A percentile compares a stretch with the other conserved stretches of the same genome.
Conservation (phyloP, 2,329 filamentous ascomycete species). For the Didymella pomorum region DNA sequence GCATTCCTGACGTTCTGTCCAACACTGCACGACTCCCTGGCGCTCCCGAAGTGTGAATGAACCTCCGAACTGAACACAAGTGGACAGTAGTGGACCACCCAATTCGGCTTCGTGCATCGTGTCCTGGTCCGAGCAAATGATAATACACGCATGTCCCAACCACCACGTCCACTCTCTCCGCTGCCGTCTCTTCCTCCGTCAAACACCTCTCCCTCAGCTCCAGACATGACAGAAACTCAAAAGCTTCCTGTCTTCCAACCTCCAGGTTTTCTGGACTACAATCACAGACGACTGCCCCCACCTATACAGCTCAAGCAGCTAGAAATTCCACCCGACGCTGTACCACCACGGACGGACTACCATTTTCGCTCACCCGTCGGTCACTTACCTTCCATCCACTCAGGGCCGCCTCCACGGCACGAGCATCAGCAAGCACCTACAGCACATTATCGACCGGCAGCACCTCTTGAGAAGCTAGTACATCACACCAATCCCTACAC, state of each 20-base stretch:
- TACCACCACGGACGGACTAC: conserved; percentile 50
- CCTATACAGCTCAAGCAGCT: conserved; percentile 52
- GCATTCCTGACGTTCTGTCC: conserved; percentile 52
- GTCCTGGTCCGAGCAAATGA: conserved; percentile 52
- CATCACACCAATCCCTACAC: conserved; percentile 49
- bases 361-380: conserved; percentile 51
- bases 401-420: conserved; percentile 42
- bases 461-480: conserved; percentile 49
- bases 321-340: conserved; percentile 50
- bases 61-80: conserved; percentile 47
- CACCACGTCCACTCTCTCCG: conserved; percentile 51
- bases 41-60: conserved; percentile 46
- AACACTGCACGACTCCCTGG: conserved; percentile 50
- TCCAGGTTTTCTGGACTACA: conserved; percentile 51
- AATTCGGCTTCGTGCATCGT: conserved; percentile 54
- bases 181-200: conserved; percentile 54
- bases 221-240: conserved; percentile 58
- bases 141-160: conserved; percentile 56
- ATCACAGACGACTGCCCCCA: conserved; percentile 52
- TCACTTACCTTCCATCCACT: conserved; percentile 49
- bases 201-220: conserved; percentile 42
- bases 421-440: conserved; percentile 36
- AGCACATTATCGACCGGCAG: conserved; percentile 37
- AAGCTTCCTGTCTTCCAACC: conserved; percentile 53
- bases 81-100: conserved; percentile 38